Conservation (phyloP, 306 rosid genomes). For the Trifolium fragiferum region DNA sequence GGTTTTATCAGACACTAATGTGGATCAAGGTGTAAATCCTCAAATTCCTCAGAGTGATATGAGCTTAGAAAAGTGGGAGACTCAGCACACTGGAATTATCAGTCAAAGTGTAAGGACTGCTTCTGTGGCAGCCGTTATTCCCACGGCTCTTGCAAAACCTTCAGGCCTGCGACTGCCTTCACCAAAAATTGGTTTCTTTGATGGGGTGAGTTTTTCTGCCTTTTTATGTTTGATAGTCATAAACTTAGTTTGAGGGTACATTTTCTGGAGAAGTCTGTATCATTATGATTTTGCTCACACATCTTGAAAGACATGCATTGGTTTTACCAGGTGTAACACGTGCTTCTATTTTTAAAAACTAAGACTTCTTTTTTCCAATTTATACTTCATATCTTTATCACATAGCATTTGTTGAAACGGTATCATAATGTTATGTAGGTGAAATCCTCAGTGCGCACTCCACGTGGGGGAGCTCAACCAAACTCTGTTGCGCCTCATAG, state of each 20-base stretch:
- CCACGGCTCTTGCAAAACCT: conserved; percentile 60
- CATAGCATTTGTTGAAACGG: conserved; percentile 32
- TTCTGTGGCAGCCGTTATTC: conserved; percentile 49
- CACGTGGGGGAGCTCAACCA: conserved; percentile 60
- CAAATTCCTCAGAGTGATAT: conserved; percentile 41
- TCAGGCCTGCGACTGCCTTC: conserved; percentile 89
- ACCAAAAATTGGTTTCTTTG: conserved; percentile 93
- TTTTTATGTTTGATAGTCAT: conserved; percentile 30
- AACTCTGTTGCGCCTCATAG: conserved; percentile 52
- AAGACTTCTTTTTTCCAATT: conserved; percentile 26
- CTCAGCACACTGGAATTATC: conserved; percentile 45
- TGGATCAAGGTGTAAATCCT: conserved; percentile 48
- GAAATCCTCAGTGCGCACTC: conserved; percentile 66
- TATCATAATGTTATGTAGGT: conserved; percentile 52
- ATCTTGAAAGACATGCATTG: conserved; percentile 27
- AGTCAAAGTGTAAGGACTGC: conserved; percentile 46
- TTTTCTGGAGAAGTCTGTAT: conserved; percentile 21
- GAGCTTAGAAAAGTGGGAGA: conserved; percentile 48
- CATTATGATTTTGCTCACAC: conserved; percentile 25
- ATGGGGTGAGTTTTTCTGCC: conserved; percentile 73
- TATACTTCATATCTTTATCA: background rate
- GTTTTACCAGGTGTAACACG: conserved; percentile 22
- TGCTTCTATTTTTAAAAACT: background rate
- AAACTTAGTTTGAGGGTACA: conserved; percentile 28
- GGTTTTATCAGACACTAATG: conserved; percentile 51